These are phyloP conservation scores for Aspergillus pseudoviridinutans DNA, from an alignment of 2,329 filamentous ascomycete genomes.

Conservation along the genomic window DNA sequence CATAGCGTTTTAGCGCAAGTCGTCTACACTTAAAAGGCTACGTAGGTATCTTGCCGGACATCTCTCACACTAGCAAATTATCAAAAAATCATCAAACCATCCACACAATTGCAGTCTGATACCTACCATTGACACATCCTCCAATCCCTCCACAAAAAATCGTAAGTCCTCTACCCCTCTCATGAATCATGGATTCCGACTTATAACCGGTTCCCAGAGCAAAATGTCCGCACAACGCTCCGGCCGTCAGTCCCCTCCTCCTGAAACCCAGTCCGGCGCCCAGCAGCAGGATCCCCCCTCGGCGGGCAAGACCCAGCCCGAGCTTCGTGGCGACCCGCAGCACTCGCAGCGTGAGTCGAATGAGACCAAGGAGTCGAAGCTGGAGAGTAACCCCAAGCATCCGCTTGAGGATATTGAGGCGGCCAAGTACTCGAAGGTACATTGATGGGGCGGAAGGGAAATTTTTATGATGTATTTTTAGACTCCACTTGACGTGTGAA, in stretches of 20 bases:
- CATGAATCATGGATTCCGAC: background rate
- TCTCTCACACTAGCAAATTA: background rate
- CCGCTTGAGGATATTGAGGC: conserved; percentile 36
- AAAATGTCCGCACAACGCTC: conserved; percentile 58
- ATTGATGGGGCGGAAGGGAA: conserved; percentile 13
- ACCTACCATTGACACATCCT: no score
- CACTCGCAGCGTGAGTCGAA: conserved; percentile 24
- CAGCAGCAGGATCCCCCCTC: conserved; percentile 60
- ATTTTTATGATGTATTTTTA: background rate
- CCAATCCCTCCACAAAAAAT: background rate
- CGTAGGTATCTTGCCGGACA: background rate
- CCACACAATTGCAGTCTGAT: background rate
- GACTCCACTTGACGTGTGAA: background rate
- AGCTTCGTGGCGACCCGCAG: conserved; percentile 40
- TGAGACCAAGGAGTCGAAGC: conserved; percentile 18
- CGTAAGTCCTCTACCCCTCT: background rate
- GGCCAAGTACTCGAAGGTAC: conserved; percentile 23
- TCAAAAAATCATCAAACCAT: background rate
- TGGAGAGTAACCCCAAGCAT: conserved; percentile 43
- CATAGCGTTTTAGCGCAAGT: background rate
- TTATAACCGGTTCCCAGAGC: background rate
- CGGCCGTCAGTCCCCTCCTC: conserved; percentile 74
- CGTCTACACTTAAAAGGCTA: background rate
- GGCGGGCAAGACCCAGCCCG: conserved; percentile 56
- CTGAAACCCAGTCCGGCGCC: conserved; percentile 61